Base-by-base conservation (phyloP, 768 basidiomycete genomes). In the Suillus alpinus region DNA sequence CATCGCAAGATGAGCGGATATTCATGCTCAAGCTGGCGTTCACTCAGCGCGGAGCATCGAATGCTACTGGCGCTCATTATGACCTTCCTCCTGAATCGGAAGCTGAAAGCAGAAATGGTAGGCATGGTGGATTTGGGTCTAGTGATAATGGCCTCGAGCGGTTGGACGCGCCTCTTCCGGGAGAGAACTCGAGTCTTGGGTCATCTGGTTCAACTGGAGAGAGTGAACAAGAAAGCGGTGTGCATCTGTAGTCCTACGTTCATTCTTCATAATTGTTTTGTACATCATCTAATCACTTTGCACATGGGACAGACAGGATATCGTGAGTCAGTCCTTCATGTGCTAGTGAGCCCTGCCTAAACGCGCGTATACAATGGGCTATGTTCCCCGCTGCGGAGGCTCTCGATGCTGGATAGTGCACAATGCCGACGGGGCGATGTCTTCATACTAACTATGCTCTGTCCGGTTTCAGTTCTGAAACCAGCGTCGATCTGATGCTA, bases 1-100 rank as follows among this genome's bases (percentile, higher is more conserved):
- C 82, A 7, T 90, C 91, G 8, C 92, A 93, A 73, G 83, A 88
- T 67, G 92, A 94, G 67, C 80, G 91, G 23, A 83, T 92, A 60
- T 74, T 75, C 31, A 90, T 92, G 56, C 78, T 92, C 56, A 84
- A 81, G 70, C 75, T 86, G 66, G 89, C 87, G 7, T 73, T 92
- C 58, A 73, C 75, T 20, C 81, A 86, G 67, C 89, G 88, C 65
- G 88, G 88, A 23, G 57, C 50, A 20, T 58, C 18, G 57, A 50
- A 32, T 40, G 26, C 37, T 1, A 58, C 16, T 20, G 18, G 50
- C 51, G 12, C 51, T 56, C 50, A 32, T 20, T 50, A 55, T 26
- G 53, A 55, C 6, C 37, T 55, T 40, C 37, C 53, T 39, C 36
- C 53, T 55, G 53, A 55, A 31, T 6, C 9, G 23, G 31, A 32